Base-by-base conservation (phyloP, 495 filamentous ascomycete genomes). In the Penicillium mononematosum region DNA sequence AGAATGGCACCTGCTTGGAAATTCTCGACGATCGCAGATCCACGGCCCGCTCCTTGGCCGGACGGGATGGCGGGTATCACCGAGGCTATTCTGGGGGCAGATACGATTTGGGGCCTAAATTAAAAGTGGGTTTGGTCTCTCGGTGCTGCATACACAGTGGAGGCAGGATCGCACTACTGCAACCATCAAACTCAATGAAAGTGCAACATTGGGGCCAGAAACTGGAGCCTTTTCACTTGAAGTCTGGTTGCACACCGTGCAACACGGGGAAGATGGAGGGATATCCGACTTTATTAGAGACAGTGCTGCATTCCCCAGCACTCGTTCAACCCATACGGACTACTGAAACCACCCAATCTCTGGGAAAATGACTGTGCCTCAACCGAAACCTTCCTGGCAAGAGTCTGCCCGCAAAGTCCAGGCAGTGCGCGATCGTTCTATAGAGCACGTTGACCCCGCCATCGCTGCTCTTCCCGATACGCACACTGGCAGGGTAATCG, bases 401-500 rank as follows among this genome's bases (percentile, higher is more conserved):
- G 50, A 43, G 16, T 22, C 25, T 9, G 50, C 50, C n/a, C 50
- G 25, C 19, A 11, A 43, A n/a, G 50, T 53, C 36, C 50, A 53
- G 22, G 22, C 20, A 22, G 22, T 29, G 32, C 31, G 50, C 9
- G 50, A 53, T 53, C 10, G 0, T 2, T 54, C 51, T 20, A 54
- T 54, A 29, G 27, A 27, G 5, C 10, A 19, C 3, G 41, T 54
- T n/a, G 39, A 54, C 14, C 51, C 51, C 38, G 14, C 17, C 5
- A 16, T 52, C 19, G 32, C 51, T 32, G 20, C 51, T 17, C 27
- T 54, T n/a, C 27, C 51, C 16, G 17, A 54, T 38, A 19, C 24
- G 7, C 41, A 44, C 24, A 27, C 38, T 16, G 31, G 51, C n/a
- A n/a, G 51, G 12, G 41, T 54, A 6, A 54, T 54, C 11, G 51